These are phyloP conservation scores for Zygnema cylindricum DNA, from an alignment of 139 green algal species.

Conservation along the genomic window DNA sequence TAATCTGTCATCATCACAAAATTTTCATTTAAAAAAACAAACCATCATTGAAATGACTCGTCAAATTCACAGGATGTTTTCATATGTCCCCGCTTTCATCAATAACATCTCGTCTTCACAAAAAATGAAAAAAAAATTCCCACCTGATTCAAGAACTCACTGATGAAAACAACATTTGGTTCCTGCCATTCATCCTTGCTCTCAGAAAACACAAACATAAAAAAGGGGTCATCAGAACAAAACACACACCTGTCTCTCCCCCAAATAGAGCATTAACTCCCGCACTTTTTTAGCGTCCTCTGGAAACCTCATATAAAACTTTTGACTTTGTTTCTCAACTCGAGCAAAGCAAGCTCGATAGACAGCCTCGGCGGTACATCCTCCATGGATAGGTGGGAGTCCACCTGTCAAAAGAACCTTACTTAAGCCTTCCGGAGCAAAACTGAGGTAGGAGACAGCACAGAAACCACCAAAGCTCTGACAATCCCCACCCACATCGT, in stretches of 20 bases:
- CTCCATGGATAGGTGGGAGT: slow-evolving; percentile 62
- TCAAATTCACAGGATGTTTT: too few species aligned
- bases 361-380: slow-evolving; percentile 71
- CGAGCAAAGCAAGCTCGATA: slow-evolving; percentile 19
- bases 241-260: slow-evolving; percentile 67
- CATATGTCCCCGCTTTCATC: too few species aligned
- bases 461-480: slow-evolving; percentile 98
- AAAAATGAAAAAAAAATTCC: too few species aligned
- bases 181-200: too few species aligned
- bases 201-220: too few species aligned
- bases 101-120: too few species aligned
- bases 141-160: too few species aligned
- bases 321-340: slow-evolving; percentile 73
- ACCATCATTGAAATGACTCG: too few species aligned
- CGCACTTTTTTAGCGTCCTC: slow-evolving; percentile 62
- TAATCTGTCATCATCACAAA: slow-evolving; percentile 50
- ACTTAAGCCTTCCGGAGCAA: slow-evolving; percentile 67
- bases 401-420: slow-evolving; percentile 62
- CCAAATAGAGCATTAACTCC: slow-evolving; percentile 78
- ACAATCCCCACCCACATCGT: background rate
- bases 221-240: too few species aligned
- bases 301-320: slow-evolving; percentile 84
- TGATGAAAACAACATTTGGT: too few species aligned
- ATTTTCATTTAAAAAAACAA: too few species aligned
- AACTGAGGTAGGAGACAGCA: slow-evolving; percentile 83